A percentile compares a stretch with the other conserved stretches of the same genome.
Evolutionary conservation across 2,329 filamentous ascomycete species (phyloP).

Genomic region (Sporothrix humicola): DNA sequence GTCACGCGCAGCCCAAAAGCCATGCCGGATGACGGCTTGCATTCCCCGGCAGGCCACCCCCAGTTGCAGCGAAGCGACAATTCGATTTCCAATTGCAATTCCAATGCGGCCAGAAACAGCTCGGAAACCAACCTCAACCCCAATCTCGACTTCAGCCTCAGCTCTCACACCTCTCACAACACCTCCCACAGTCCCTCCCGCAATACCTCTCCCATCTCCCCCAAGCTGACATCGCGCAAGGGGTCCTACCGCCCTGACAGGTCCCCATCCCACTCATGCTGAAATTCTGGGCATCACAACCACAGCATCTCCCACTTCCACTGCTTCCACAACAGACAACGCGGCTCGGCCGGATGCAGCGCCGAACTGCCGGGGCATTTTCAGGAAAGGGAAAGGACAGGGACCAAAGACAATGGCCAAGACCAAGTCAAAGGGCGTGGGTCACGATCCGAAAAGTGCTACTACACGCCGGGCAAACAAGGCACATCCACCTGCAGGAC

Average conservation of each 20-base stretch:
- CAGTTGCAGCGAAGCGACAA: neutral
- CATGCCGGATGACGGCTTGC: slow-evolving; percentile 26
- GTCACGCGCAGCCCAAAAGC: slow-evolving; percentile 10
- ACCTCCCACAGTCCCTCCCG: neutral
- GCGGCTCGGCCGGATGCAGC: slow-evolving; percentile 26
- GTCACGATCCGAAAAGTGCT: no score
- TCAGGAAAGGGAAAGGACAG: neutral
- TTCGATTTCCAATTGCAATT: neutral
- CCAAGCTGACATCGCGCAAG: neutral
- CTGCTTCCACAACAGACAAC: neutral
- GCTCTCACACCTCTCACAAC: neutral
- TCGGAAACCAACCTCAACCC: neutral
- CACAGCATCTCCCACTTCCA: neutral
- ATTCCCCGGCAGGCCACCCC: neutral
- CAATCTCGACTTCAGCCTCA: neutral
- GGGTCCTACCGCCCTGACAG: slow-evolving; percentile 16
- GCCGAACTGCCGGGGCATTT: slow-evolving; percentile 9
- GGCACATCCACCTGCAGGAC: no score
- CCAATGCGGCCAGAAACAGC: neutral
- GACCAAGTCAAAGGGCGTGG: neutral
- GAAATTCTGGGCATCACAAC: neutral
- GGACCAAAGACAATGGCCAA: neutral
- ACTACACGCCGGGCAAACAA: no score
- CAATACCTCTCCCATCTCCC: neutral
- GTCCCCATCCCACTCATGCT: slow-evolving; percentile 21